Percentiles rank a stretch among this genome's conserved stretches.
Conservation (phyloP, 2,329 filamentous ascomycete species). For the Ceratocystis ficicola region DNA sequence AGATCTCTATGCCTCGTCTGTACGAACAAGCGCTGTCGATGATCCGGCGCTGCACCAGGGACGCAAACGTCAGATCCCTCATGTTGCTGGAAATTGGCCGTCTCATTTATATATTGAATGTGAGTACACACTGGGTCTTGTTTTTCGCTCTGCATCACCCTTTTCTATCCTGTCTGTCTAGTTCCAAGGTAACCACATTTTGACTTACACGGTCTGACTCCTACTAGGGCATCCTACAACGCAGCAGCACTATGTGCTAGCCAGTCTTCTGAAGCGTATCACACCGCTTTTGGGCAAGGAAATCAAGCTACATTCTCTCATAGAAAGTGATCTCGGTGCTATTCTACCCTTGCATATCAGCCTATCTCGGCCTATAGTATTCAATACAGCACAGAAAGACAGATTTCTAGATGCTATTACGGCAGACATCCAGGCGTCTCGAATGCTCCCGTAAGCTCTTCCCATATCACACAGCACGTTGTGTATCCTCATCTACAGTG, state of each 20-base stretch:
- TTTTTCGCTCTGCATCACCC: conserved; percentile 4
- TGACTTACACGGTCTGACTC: conserved; percentile 20
- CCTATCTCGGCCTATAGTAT: conserved; percentile 66
- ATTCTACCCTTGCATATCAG: conserved; percentile 81
- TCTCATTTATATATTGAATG: conserved; percentile 89
- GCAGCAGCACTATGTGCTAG: conserved; percentile 38
- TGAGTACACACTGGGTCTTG: conserved; percentile 35
- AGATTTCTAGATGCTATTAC: conserved; percentile 49
- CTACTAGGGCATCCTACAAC: conserved; percentile 42
- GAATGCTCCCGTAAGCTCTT: conserved; percentile 2
- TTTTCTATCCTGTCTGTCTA: neutral
- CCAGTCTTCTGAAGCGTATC: conserved; percentile 32
- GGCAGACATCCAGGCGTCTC: conserved; percentile 29
- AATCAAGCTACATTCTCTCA: conserved; percentile 49
- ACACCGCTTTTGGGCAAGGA: conserved; percentile 27
- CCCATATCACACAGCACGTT: neutral
- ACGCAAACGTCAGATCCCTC: conserved; percentile 67
- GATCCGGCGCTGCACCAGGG: conserved; percentile 78
- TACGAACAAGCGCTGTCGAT: conserved; percentile 64
- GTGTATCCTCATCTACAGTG: neutral
- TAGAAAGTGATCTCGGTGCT: conserved; percentile 65
- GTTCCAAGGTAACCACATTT: neutral
- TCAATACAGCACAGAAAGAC: conserved; percentile 60
- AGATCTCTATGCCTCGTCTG: conserved; percentile 76
- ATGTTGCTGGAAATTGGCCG: conserved; percentile 83